Evolutionary conservation across 1,284 basidiomycete species (phyloP).

Genomic region (Fomitopsis palustris): DNA sequence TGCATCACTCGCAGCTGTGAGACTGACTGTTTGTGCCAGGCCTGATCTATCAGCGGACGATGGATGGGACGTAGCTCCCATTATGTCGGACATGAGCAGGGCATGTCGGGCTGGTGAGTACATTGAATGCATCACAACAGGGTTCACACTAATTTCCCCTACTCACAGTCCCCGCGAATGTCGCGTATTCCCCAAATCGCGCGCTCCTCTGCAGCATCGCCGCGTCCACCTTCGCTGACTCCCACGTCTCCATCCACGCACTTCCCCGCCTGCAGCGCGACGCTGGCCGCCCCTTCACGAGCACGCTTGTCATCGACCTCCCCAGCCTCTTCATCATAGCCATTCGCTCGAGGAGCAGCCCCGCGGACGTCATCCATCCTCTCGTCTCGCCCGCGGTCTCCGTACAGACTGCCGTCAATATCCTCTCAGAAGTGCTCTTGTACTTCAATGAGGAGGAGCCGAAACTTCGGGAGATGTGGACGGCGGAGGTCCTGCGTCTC

Average conservation of each 20-base stretch:
- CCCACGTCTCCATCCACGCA: slow-evolving; percentile 38
- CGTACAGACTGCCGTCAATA: slow-evolving; percentile 37
- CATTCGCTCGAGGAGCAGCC: slow-evolving; percentile 41
- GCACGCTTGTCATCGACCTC: slow-evolving; percentile 1
- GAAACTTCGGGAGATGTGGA: slow-evolving; percentile 26
- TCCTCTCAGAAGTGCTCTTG: slow-evolving; percentile 39
- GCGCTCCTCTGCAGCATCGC: slow-evolving; percentile 48
- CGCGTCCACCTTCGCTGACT: slow-evolving; percentile 34
- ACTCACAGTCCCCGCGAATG: slow-evolving; percentile 44
- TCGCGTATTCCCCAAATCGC: slow-evolving; percentile 54
- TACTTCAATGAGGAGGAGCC: slow-evolving; percentile 34
- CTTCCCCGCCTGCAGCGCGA: slow-evolving; percentile 36
- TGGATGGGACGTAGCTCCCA: slow-evolving; percentile 44
- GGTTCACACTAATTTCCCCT: not conserved
- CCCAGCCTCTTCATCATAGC: slow-evolving; percentile 34
- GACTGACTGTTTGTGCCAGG: slow-evolving; percentile 30
- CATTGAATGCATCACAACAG: slow-evolving; percentile 2
- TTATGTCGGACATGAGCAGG: slow-evolving; percentile 40
- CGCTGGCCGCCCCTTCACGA: not conserved
- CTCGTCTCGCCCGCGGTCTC: slow-evolving; percentile 40
- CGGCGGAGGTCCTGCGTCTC: slow-evolving; percentile 48
- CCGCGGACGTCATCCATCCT: slow-evolving; percentile 52
- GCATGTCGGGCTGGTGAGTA: slow-evolving; percentile 35
- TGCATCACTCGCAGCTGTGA: not conserved
- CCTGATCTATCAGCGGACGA: slow-evolving; percentile 49